phyloP scores from a whole-genome alignment of 2,329 filamentous ascomycete species.

The Aspergillus sp. region DNA sequence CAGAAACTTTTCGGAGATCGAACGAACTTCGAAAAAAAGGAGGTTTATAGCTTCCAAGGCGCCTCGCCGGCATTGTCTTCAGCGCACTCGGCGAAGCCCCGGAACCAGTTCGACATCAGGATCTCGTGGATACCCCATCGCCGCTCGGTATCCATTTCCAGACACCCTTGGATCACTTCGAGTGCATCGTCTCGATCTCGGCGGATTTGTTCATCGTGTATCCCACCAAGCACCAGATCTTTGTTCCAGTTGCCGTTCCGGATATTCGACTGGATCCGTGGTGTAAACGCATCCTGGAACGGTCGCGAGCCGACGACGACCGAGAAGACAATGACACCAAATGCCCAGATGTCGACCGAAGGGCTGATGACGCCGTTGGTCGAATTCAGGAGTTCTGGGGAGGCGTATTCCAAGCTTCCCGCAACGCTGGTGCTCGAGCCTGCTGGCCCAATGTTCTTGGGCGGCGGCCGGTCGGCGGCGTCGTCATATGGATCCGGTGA shows the following conservation, averaged over 20 bases:
- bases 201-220: constrained; percentile 23
- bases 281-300: constrained; percentile 52
- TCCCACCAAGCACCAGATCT: constrained; percentile 39
- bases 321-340: constrained; percentile 54
- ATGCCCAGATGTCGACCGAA: constrained; percentile 58
- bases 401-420: constrained; percentile 50
- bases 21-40: constrained; percentile 5
- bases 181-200: constrained; percentile 42
- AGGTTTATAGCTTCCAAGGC: constrained; percentile 28
- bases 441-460: constrained; percentile 44
- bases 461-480: constrained; percentile 38
- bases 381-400: constrained; percentile 38
- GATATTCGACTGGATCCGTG: constrained; percentile 52
- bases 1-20: too few species aligned
- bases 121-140: constrained; percentile 51
- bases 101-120: constrained; percentile 48
- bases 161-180: constrained; percentile 51
- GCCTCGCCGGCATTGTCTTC: constrained; percentile 23
- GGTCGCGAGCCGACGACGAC: constrained; percentile 53
- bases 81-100: constrained; percentile 25
- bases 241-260: constrained; percentile 50
- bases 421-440: constrained; percentile 50
- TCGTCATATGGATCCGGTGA: constrained; percentile 42
- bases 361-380: constrained; percentile 35
- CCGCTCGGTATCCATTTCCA: constrained; percentile 46